Evolutionary conservation across 345 rosid species (phyloP), one percentile per base, ranked within the genome.

Genomic region (Boechera retrofracta): DNA sequence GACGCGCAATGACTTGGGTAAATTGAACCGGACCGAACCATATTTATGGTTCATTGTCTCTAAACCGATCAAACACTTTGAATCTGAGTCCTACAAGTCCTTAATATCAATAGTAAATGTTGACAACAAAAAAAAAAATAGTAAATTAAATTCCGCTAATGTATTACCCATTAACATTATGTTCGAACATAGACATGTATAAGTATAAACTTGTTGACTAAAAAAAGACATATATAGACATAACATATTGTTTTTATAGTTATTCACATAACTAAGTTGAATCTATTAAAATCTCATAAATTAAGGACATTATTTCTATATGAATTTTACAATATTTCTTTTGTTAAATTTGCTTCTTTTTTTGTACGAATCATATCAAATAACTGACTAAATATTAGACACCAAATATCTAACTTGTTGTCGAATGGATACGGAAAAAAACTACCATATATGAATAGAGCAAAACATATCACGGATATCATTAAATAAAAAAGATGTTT

Each of bases 11-110:
- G 10, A 12, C 54, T 59, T 42, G 21, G 48, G 68, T 48, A 24
- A 39, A 76, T 38, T 57, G 7, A 61, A 69, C 47, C 56, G 21
- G 28, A 76, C 47, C 58, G 8, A 32, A n/a, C 60, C 35, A 18
- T 60, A 21, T 18, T 21, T 31, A 1, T 56, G 51, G 53, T 57
- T 67, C 51, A 57, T 55, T 29, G 10, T 58, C 52, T 36, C 55
- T 68, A 38, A 67, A 75, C 68, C 79, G 44, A 31, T 12, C 32
- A 4, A 13, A 39, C 10, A 9, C 9, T 55, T 52, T 63, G 52
- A 44, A 39, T 63, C 29, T 12, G 9, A 51, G 32, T 56, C 77
- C 44, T 10, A 63, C 53, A 21, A 15, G 53, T 49, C 28, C 60
- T 38, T 72, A 11, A 60, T 52, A 52, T 5, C 21, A 62, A n/a